Percentiles rank a stretch among this genome's conserved stretches.
Evolutionary conservation across 257 asterid species (phyloP).

Genomic region (Fraxinus cuspidata): DNA sequence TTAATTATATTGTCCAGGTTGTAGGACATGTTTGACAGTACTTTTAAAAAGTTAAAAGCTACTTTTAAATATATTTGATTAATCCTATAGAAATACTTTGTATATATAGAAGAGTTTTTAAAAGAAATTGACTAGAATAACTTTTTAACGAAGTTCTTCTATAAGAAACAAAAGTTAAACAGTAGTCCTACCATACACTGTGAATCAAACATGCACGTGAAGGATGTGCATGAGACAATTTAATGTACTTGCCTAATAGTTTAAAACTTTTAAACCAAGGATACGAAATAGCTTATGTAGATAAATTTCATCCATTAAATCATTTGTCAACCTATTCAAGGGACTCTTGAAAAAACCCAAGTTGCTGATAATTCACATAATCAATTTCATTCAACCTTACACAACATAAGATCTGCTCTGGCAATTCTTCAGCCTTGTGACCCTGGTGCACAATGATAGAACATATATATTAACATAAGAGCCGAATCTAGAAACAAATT

Average conservation of each 20-base stretch:
- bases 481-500: neutral
- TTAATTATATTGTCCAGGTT: neutral
- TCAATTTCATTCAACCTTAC: constrained; percentile 76
- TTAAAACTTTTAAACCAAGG: neutral
- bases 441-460: constrained; percentile 47
- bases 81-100: no score
- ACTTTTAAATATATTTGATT: no score
- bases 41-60: no score
- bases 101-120: no score
- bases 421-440: constrained; percentile 83
- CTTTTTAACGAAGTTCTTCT: no score
- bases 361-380: constrained; percentile 46
- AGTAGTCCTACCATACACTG: no score
- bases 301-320: neutral
- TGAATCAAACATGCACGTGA: neutral
- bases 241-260: neutral
- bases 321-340: constrained; percentile 1
- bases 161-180: no score
- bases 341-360: neutral
- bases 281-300: neutral
- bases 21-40: neutral
- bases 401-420: constrained; percentile 75
- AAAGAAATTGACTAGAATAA: no score
- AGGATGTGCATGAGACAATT: no score
- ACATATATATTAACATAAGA: neutral